Evolutionary conservation across 2,329 filamentous ascomycete species (phyloP), one percentile per base, ranked within the genome.

Genomic region (Fusarium nisikadoi): DNA sequence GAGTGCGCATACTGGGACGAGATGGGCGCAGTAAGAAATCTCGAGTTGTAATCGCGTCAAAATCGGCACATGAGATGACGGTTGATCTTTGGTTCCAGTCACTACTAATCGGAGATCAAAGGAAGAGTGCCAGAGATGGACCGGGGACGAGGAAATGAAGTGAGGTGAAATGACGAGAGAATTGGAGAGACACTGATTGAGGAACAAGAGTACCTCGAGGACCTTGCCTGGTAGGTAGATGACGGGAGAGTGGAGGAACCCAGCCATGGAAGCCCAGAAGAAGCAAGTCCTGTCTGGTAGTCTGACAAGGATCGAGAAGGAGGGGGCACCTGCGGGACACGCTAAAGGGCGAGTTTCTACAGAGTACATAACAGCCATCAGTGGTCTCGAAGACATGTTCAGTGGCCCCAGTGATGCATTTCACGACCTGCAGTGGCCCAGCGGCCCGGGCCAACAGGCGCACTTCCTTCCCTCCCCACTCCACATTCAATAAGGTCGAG

Each of bases 161-260:
- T 65, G 66, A 61, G 62, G 56, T 65, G 41, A 68, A 47, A 66
- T 62, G 60, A 47, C 66, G 65, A 63, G 64, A 68, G 66, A 53
- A 35, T 52, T 47, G 42, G 52, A 66, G 66, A 58, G 62, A 61
- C 49, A 35, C 57, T 63, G 49, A 39, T 60, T 41, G 31, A 67
- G 64, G 53, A 61, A 67, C 59, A 67, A 66, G 46, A 49, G 58
- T 62, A 73, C 31, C 31, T 36, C 17, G 46, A 33, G 29, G 16
- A 20, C 23, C 45, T 46, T 31, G 17, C 45, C 20, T 49, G 31
- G 29, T 25, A 25, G 23, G 27, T 29, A 57, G 71, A 73, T 73
- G 73, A 74, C 71, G 73, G 71, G 65, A 69, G 66, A 64, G 69
- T 74, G 73, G 71, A 76, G 66, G 63, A 67, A 69, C 50, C 65